Conservation (phyloP, 2,329 filamentous ascomycete species). For the Fonsecaea multimorphosa region DNA sequence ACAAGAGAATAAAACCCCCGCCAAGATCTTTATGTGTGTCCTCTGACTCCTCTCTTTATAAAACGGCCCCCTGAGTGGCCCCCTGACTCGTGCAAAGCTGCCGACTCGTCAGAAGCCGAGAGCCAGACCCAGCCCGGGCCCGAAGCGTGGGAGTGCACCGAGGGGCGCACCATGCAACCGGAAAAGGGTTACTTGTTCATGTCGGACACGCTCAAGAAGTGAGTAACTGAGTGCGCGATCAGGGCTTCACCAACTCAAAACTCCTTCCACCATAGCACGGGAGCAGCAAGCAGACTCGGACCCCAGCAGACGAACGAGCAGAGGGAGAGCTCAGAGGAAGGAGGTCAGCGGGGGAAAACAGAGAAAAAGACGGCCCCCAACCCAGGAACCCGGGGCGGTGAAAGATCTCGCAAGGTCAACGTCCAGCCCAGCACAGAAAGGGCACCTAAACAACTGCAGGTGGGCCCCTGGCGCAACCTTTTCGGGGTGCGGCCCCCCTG, state of each 20-base stretch:
- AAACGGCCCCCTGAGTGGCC: neutral
- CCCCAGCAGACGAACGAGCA: neutral
- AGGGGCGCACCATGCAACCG: neutral
- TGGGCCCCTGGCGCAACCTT: neutral
- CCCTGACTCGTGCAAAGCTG: constrained; percentile 6
- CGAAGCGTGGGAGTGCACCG: neutral
- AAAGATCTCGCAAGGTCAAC: constrained; percentile 2
- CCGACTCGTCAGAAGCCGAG: constrained; percentile 3
- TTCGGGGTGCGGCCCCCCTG: neutral
- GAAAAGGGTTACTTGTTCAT: neutral
- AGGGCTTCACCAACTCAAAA: neutral
- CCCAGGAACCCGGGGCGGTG: neutral
- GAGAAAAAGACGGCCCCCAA: neutral
- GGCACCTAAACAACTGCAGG: constrained; percentile 5
- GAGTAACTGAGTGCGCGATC: neutral
- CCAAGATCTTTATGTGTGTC: neutral
- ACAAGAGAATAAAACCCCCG: neutral
- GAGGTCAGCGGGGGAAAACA: neutral
- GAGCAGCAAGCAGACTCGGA: neutral
- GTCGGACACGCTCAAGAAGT: neutral
- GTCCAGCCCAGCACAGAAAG: neutral
- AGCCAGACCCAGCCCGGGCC: neutral
- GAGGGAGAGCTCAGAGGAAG: neutral
- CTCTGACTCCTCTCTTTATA: neutral
- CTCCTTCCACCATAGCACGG: neutral